Conservation (phyloP, 495 filamentous ascomycete genomes). For the Trichoderma orchidacearum region DNA sequence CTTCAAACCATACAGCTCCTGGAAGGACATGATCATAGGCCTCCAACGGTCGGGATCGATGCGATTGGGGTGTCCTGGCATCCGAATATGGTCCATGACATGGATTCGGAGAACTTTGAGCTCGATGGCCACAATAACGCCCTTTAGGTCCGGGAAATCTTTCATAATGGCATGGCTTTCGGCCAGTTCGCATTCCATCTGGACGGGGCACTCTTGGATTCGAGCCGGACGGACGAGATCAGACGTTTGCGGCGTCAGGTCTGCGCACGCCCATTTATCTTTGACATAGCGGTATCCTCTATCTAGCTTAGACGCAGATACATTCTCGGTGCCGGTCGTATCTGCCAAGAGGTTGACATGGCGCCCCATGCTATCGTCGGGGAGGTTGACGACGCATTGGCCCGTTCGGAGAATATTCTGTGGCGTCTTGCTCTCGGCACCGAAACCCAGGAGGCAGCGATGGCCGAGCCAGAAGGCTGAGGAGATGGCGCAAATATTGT, state of each 20-base stretch:
- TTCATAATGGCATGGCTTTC: constrained; percentile 16
- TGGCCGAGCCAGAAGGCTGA: constrained; percentile 34
- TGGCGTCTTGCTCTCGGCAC: constrained; percentile 22
- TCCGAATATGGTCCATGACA: constrained; percentile 11
- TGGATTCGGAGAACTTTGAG: constrained; percentile 18
- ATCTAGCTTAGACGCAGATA: constrained; percentile 13
- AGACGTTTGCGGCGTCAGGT: constrained; percentile 19
- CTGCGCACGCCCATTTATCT: constrained; percentile 26
- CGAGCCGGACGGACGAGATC: constrained; percentile 14
- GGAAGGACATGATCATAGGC: constrained; percentile 29
- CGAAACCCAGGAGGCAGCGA: constrained; percentile 30
- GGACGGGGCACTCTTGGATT: constrained; percentile 26
- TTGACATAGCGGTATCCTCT: constrained; percentile 20
- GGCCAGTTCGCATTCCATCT: constrained; percentile 27
- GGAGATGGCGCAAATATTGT: constrained; percentile 30
- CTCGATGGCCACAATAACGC: constrained; percentile 14
- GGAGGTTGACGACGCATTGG: constrained; percentile 30
- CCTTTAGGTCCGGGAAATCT: constrained; percentile 13
- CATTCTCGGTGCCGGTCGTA: constrained; percentile 21
- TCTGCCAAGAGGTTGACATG: constrained; percentile 23
- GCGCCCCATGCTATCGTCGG: constrained; percentile 21
- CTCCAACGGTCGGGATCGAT: constrained; percentile 28
- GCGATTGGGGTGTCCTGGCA: constrained; percentile 24
- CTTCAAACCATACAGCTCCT: constrained; percentile 24
- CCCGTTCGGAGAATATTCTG: constrained; percentile 27